Conservation (phyloP, 805 yeast genomes). For the Lipomyces chichibuensis region DNA sequence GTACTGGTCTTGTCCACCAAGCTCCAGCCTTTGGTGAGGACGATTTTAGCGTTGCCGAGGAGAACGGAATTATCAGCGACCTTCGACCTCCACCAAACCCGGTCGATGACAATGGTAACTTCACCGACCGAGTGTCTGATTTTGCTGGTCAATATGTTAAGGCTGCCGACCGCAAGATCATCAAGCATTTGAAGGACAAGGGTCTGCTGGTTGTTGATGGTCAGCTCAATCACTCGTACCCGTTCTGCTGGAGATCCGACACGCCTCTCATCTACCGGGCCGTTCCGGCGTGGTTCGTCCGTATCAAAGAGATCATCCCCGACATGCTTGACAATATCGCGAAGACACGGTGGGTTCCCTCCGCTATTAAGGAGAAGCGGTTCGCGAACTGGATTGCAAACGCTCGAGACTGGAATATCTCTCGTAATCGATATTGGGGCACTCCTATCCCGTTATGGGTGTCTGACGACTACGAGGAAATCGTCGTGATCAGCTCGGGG, state of each 20-base stretch:
- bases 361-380: slow-evolving; percentile 86
- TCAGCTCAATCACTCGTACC: slow-evolving; percentile 94
- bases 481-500: slow-evolving; percentile 90
- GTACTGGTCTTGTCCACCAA: slow-evolving; percentile 99
- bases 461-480: slow-evolving; percentile 87
- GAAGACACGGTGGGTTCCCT: slow-evolving; percentile 93
- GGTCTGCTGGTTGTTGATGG: slow-evolving; percentile 76
- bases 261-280: slow-evolving; percentile 95
- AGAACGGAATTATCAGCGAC: slow-evolving; percentile 72
- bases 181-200: slow-evolving; percentile 74
- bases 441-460: slow-evolving; percentile 99
- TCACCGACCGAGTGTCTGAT: slow-evolving; percentile 73
- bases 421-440: slow-evolving; percentile 99
- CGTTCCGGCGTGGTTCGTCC: slow-evolving; percentile 98
- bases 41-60: slow-evolving; percentile 84
- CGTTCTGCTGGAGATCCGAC: slow-evolving; percentile 99
- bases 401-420: slow-evolving; percentile 98
- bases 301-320: slow-evolving; percentile 84
- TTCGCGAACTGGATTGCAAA: slow-evolving; percentile 97
- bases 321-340: slow-evolving; percentile 85
- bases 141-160: slow-evolving; percentile 86
- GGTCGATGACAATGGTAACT: slow-evolving; percentile 88
- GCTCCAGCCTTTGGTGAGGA: slow-evolving; percentile 99
- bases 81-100: slow-evolving; percentile 84
- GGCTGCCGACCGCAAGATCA: slow-evolving; percentile 91